Evolutionary conservation across 768 basidiomycete species (phyloP), one percentile per base, ranked within the genome.

Genomic region (Leccinum truebloodii): DNA sequence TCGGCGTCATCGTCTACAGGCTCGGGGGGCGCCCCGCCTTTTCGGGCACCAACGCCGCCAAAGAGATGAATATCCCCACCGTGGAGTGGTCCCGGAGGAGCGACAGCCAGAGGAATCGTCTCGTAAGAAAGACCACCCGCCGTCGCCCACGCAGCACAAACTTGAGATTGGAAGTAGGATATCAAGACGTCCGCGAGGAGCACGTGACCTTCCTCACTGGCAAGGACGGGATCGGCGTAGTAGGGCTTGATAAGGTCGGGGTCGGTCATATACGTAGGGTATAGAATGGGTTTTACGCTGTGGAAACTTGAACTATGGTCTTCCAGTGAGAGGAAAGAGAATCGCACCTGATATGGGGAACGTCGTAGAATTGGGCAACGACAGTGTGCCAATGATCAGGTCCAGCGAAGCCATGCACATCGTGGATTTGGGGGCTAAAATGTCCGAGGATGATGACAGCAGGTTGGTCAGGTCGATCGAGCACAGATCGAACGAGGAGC

Each of bases 311-410:
- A 6, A 65, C n/a, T 7, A 52, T 12, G 3, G 22, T 16, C 12
- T 24, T 41, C n/a, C 52, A 26, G 34, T 24, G 55, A 1, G 39
- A 32, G 32, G 28, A 14, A 41, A 50, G 26, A 4, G 9, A 14
- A 26, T 78, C 44, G 46, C 51, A 85, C 86, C 83, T 86, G 68
- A 99, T 79, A 72, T 98, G 93, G 0, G 96, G 95, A 28, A 98
- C 86, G 71, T 99, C 97, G 78, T 99, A 99, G 78, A 94, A 98
- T 71, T 95, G 94, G 2, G 97, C 92, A 1, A 98, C 95, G 59
- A 90, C 77, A 64, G 82, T 88, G 73, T 99, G 96, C 81, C 86
- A 87, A 67, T 93, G 86, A 70, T 97, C 95, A 1, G 95, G 90
- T 2, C 96, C 95, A 3, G 86, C 86, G 69, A 91, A 97, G 2